phyloP scores from a whole-genome alignment of 2,329 filamentous ascomycete species.

The Hymenoscyphus linearis region DNA sequence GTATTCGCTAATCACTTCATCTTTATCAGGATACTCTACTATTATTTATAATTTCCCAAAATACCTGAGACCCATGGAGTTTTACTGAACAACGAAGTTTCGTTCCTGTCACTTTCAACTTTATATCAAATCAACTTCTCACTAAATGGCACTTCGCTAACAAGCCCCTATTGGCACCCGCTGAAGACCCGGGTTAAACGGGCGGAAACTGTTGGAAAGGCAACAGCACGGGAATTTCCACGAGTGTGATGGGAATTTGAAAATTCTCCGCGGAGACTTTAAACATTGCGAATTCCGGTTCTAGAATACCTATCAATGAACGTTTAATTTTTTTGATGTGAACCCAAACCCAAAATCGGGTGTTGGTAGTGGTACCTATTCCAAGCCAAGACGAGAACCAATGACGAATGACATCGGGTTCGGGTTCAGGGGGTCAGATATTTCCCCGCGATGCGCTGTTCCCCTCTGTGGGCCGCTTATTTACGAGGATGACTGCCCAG shows the following conservation, averaged over 20 bases:
- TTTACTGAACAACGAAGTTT: no score
- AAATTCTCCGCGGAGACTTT: background rate
- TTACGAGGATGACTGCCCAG: conserved; percentile 7
- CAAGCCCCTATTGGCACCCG: background rate
- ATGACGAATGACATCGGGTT: background rate
- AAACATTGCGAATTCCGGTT: background rate
- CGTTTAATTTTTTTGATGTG: background rate
- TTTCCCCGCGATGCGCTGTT: background rate
- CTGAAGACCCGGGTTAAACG: background rate
- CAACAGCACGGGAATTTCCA: background rate
- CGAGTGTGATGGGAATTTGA: background rate
- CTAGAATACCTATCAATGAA: background rate
- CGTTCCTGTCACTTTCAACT: no score
- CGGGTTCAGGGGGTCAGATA: background rate
- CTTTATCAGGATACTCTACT: no score
- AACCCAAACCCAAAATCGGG: background rate
- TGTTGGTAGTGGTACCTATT: background rate
- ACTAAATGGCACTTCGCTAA: background rate
- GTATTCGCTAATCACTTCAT: no score
- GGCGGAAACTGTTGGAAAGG: no score
- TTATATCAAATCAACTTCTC: no score
- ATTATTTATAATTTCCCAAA: no score
- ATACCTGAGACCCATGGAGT: no score
- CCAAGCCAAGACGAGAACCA: background rate
- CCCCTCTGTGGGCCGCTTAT: conserved; percentile 12